Conservation (phyloP, 1,284 basidiomycete species). For the Pterula multifida region DNA sequence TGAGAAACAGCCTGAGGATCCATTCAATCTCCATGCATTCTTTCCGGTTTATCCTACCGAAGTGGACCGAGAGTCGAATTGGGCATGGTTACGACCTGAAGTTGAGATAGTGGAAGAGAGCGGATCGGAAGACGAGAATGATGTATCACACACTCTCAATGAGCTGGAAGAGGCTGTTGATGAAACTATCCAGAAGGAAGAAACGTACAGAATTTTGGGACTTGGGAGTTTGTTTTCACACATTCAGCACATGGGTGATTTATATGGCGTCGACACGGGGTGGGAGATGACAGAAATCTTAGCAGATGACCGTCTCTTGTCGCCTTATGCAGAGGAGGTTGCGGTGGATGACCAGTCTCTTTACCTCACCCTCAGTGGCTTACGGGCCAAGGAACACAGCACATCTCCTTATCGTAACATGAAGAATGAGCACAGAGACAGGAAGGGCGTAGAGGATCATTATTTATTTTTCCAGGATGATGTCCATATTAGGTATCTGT, state of each 20-base stretch:
- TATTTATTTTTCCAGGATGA: background rate
- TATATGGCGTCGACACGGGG: conserved; percentile 4
- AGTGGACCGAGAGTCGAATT: conserved; percentile 18
- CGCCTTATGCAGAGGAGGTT: conserved; percentile 26
- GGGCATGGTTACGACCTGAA: conserved; percentile 28
- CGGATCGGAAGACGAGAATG: conserved; percentile 13
- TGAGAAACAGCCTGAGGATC: conserved; percentile 21
- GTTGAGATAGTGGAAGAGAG: conserved; percentile 15
- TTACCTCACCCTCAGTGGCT: conserved; percentile 21
- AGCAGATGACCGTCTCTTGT: conserved; percentile 20
- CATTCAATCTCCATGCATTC: conserved; percentile 38
- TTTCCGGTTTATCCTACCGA: conserved; percentile 27
- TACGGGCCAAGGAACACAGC: conserved; percentile 11
- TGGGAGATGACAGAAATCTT: conserved; percentile 2
- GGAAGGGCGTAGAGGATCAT: background rate
- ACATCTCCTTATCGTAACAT: no score
- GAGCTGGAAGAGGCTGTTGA: conserved; percentile 9
- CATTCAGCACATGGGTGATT: conserved; percentile 7
- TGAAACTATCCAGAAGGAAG: conserved; percentile 10
- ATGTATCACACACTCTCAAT: conserved; percentile 11
- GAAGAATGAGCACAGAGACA: no score
- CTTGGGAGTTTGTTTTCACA: conserved; percentile 35
- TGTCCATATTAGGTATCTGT: background rate
- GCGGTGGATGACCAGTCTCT: conserved; percentile 31
- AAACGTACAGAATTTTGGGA: conserved; percentile 17